A percentile compares a stretch with the other conserved stretches of the same genome.
Evolutionary conservation across 148 eudicot genomes (phyloP).

Genomic region (Heliamphora exappendiculata): DNA sequence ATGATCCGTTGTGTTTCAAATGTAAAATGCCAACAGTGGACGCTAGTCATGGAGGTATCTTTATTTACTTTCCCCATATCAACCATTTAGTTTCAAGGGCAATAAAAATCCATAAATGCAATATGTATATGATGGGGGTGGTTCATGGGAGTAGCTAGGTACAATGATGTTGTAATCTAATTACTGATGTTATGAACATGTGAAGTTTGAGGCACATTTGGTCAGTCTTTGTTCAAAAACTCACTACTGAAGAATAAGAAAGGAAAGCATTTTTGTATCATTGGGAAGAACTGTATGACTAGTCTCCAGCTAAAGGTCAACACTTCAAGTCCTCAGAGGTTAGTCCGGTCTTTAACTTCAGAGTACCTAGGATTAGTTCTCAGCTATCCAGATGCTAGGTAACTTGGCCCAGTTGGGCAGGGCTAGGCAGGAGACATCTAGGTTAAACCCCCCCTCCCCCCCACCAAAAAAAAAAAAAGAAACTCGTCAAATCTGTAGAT

Average conservation of each 20-base stretch:
- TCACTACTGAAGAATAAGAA: background rate
- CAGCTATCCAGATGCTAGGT: too few species aligned
- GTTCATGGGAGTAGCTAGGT: background rate
- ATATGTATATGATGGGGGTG: background rate
- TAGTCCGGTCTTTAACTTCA: too few species aligned
- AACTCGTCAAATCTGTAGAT: too few species aligned
- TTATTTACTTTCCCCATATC: background rate
- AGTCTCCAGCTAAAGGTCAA: background rate
- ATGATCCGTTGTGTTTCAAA: constrained; percentile 19
- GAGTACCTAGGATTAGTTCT: too few species aligned
- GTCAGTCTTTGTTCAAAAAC: background rate
- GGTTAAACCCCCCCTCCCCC: too few species aligned
- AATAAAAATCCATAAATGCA: background rate
- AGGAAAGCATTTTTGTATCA: background rate
- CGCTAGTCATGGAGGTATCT: constrained; percentile 29
- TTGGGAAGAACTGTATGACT: background rate
- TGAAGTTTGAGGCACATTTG: background rate
- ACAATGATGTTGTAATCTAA: too few species aligned
- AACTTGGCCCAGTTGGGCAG: too few species aligned
- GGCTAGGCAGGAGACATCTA: too few species aligned
- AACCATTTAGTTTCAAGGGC: background rate
- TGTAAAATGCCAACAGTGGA: constrained; percentile 10
- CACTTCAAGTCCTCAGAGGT: background rate
- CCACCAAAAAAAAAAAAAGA: too few species aligned
- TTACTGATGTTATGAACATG: too few species aligned